Evolutionary conservation across 2,329 filamentous ascomycete species (phyloP), one percentile per base, ranked within the genome.

Genomic region (Tympanopsis confertula): DNA sequence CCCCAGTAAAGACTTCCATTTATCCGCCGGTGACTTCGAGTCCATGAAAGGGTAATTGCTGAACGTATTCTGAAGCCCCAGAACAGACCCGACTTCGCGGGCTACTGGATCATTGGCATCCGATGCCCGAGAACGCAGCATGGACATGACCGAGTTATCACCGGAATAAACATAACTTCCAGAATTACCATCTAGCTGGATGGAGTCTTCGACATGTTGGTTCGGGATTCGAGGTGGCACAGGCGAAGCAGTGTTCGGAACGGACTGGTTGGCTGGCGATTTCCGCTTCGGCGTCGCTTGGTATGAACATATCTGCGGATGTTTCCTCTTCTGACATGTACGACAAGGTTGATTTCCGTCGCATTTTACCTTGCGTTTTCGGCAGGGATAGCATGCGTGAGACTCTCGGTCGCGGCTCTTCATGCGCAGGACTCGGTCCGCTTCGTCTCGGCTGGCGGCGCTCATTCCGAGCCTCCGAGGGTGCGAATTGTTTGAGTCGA

Each of bases 311-410:
- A 55, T 53, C 5, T 52, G 37, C 3, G 51, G 50, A 35, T 56
- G 52, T 13, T 45, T 48, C 3, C 53, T 43, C 20, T 45, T 46
- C 14, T 41, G 41, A 36, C 54, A 56, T 0, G 49, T 55, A 14
- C 41, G 42, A 39, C 54, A 56, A 10, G 53, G 53, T 4, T 49
- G 43, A 2, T 15, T 36, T 3, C 48, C 49, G 29, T 57, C 52
- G 28, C 55, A 58, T 41, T 56, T 56, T 12, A 57, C 54, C 36
- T 58, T 56, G n/a, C 55, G 49, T 39, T 55, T 51, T 13, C 49
- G 48, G 39, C 54, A 56, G 4, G 54, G 53, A 40, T 57, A 56
- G 24, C 54, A 57, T 4, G 55, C 54, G 35, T 46, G 49, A 3
- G 45, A 36, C 39, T 55, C 54, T 19, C 51, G 47, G 17, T 51